Conservation (phyloP, 768 basidiomycete species). For the Hortiboletus campestris region DNA sequence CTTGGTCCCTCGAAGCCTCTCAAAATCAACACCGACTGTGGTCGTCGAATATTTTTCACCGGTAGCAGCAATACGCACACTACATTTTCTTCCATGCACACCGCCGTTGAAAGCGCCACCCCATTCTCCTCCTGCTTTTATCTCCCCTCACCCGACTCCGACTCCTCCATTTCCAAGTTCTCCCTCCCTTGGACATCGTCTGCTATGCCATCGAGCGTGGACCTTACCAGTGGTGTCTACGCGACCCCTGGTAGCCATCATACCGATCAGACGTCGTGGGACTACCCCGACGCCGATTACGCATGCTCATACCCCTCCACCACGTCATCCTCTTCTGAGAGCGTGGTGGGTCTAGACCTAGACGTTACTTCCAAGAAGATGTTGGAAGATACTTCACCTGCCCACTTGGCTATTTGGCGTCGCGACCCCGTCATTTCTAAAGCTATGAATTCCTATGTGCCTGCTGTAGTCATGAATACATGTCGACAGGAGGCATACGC, state of each 20-base stretch:
- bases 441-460: conserved; percentile 24
- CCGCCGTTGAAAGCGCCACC: conserved; percentile 63
- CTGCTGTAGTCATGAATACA: conserved; percentile 27
- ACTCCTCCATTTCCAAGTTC: conserved; percentile 31
- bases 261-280: conserved; percentile 51
- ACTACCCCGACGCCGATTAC: conserved; percentile 44
- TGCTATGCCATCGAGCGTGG: conserved; percentile 38
- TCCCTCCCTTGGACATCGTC: conserved; percentile 34
- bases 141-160: conserved; percentile 42
- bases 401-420: conserved; percentile 33
- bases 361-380: conserved; percentile 32
- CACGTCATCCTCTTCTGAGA: conserved; percentile 38
- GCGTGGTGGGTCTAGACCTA: conserved; percentile 33
- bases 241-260: conserved; percentile 47
- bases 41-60: conserved; percentile 35
- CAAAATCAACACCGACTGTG: conserved; percentile 56
- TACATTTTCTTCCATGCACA: conserved; percentile 67
- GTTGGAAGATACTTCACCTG: conserved; percentile 30
- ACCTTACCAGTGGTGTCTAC: conserved; percentile 37
- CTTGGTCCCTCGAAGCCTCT: conserved; percentile 42
- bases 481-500: conserved; percentile 25
- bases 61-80: conserved; percentile 45
- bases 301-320: conserved; percentile 48
- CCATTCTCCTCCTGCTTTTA: conserved; percentile 59
- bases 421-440: conserved; percentile 28